Base-by-base conservation (phyloP, 2,329 filamentous ascomycete species). In the Metarhizium album region DNA sequence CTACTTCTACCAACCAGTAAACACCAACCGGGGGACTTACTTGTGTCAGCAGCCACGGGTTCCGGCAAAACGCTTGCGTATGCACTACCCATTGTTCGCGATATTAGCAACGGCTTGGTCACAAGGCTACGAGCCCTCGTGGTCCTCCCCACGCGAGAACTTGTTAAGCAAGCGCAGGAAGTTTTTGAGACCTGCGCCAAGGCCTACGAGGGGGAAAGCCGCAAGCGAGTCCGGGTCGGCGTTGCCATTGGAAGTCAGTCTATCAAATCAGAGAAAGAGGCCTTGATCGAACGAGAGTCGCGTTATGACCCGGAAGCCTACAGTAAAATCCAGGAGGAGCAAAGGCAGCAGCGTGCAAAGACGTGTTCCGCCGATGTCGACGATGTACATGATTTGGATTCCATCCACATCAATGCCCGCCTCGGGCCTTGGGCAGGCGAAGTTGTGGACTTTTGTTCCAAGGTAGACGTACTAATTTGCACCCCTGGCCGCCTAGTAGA, bases 41-140 rank as follows among this genome's bases (percentile, higher is more conserved):
- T 95, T 43, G 84, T 98, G 2, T 93, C 90, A 7, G 93, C 94
- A 0, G 87, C 91, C 1, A 98, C 93, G 0, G 93, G 93, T 8
- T 97, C 93, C 0, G 93, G 93, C 51, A 98, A 98, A 65, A 98
- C 93, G 0, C 68, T 98, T 16, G 86, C 91, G 0, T 98, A 98
- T 61, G 80, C 91, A 0, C 71, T 98, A 2, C 93, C 93, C 0
- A 82, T 98, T 52, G 78, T 95, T 3, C 81, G 89, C 45, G 83
- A 85, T 47, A 72, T 98, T 46, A 83, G 84, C 57, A 73, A 78
- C 31, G 76, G 78, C 14, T 70, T 71, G 22, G 75, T 82, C 11
- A 86, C 85, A 0, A 79, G 79, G 50, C 70, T 98, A 8, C 79
- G 87, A 38, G 90, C 84, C 1, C 67, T 98, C 1, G 81, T 98